Conservation (phyloP, 225 moss, liverwort and hornwort species). For the Antitrichia curtipendula region DNA sequence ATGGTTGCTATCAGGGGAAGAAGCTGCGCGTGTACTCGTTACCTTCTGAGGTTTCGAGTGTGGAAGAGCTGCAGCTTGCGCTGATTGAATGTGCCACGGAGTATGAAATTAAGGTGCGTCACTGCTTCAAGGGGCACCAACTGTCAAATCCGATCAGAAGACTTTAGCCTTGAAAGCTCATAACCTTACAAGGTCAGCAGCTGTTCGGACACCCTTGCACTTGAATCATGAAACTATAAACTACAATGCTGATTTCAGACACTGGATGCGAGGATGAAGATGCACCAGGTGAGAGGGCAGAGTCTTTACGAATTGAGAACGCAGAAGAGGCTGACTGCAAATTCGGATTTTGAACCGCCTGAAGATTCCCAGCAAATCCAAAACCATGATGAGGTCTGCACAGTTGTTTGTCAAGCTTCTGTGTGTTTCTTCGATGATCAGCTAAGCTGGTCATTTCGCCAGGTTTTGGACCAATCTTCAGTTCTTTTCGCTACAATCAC, state of each 20-base stretch:
- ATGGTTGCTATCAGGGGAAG: slow-evolving; percentile 39
- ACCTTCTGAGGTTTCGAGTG: slow-evolving; percentile 11
- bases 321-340: not conserved
- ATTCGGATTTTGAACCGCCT: not conserved
- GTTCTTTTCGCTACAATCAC: not conserved
- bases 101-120: slow-evolving; percentile 39
- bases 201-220: not conserved
- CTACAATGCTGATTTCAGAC: slow-evolving; percentile 9
- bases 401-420: not conserved
- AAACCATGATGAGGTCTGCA: slow-evolving; percentile 10
- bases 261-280: slow-evolving; percentile 36
- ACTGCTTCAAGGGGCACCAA: not conserved
- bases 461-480: not conserved
- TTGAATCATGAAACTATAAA: not conserved
- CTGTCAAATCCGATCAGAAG: not conserved
- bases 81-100: slow-evolving; percentile 47
- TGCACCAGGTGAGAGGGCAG: slow-evolving; percentile 16
- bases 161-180: not conserved
- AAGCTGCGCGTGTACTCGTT: not conserved
- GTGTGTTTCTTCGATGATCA: not conserved
- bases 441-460: not conserved
- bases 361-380: not conserved
- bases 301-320: slow-evolving; percentile 5
- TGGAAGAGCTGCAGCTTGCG: slow-evolving; percentile 41
- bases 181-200: not conserved